Evolutionary conservation across 768 basidiomycete species (phyloP), one percentile per base, ranked within the genome.

Genomic region (Myochromella boudieri): DNA sequence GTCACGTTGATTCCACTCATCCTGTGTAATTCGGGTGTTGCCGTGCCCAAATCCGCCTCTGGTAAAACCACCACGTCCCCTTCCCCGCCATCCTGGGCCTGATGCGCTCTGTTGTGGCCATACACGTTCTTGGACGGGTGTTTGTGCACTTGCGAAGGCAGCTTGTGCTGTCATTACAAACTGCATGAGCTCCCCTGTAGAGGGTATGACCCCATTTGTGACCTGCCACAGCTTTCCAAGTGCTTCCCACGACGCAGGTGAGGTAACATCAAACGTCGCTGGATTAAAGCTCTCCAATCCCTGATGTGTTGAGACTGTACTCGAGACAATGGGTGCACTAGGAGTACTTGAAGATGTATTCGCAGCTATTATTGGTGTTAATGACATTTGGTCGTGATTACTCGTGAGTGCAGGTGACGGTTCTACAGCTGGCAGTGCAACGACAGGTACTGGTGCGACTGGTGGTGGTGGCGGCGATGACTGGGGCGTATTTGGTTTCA

Each of bases 201-300:
- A 76, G 22, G 90, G 90, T 54, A 71, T 39, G 57, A 78, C 75
- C 32, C 87, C 85, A 64, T 86, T 67, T 42, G 86, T 84, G 46
- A 74, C 71, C 60, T 75, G 67, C 87, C 87, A 92, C 73, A 88
- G 82, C 61, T 80, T 81, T 62, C 85, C 86, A 49, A 94, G 78
- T 46, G 79, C 76, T 70, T 85, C 82, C 91, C 91, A 94, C 63
- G 87, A 84, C 42, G 78, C 65, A 44, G 91, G 78, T 34, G 77
- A 73, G 22, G 84, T 83, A 44, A 81, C 82, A 72, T 91, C 78
- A 77, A 93, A 93, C 37, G 77, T 74, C 52, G 76, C 60, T 56
- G 81, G 69, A 69, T 90, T 78, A 76, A 91, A 88, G 47, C 68
- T 70, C 50, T 87, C 81, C 64, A 91, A 68, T 58, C 84, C 82